Percentiles rank a stretch among this genome's conserved stretches.
Conservation (phyloP, 2,329 filamentous ascomycete genomes). For the Aspergillus piperis region DNA sequence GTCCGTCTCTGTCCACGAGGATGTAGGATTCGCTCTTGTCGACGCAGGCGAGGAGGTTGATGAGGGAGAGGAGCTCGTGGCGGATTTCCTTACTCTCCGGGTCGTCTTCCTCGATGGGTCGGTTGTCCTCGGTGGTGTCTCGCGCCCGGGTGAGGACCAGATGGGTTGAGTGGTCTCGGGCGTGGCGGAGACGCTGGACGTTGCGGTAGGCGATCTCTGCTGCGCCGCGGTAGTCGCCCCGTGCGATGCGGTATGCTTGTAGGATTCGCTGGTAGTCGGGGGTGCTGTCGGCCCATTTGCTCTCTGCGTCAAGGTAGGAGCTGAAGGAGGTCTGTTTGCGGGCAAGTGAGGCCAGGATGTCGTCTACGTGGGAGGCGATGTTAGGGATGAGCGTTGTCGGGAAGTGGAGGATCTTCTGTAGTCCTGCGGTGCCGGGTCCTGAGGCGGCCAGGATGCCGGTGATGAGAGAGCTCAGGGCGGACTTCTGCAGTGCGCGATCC, state of each 20-base stretch:
- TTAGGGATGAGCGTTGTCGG: slow-evolving; percentile 66
- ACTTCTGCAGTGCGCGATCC: slow-evolving; percentile 69
- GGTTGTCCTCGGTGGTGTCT: slow-evolving; percentile 33
- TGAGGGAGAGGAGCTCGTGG: slow-evolving; percentile 81
- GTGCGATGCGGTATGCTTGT: slow-evolving; percentile 84
- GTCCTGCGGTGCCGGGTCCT: slow-evolving; percentile 43
- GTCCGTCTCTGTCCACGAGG: slow-evolving; percentile 46
- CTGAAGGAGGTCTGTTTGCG: slow-evolving; percentile 66
- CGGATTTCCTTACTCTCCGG: slow-evolving; percentile 56
- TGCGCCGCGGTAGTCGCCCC: slow-evolving; percentile 81
- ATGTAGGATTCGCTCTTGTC: slow-evolving; percentile 78
- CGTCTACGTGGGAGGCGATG: slow-evolving; percentile 76
- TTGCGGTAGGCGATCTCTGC: slow-evolving; percentile 59
- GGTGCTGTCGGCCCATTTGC: slow-evolving; percentile 36
- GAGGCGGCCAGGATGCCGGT: slow-evolving; percentile 46
- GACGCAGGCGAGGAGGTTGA: slow-evolving; percentile 89
- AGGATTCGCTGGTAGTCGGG: slow-evolving; percentile 84
- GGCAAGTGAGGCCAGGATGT: slow-evolving; percentile 71
- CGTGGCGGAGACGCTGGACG: slow-evolving; percentile 52
- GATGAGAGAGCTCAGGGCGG: slow-evolving; percentile 68
- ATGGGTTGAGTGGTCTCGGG: slow-evolving; percentile 35
- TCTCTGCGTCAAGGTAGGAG: slow-evolving; percentile 41
- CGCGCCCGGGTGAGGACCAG: slow-evolving; percentile 40
- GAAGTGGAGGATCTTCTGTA: slow-evolving; percentile 67
- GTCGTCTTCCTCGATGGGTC: slow-evolving; percentile 41